A percentile compares a stretch with the other conserved stretches of the same genome.
These are phyloP conservation scores for Malus hybrid DNA, from an alignment of 331 rosid genomes.

Conservation along the genomic window DNA sequence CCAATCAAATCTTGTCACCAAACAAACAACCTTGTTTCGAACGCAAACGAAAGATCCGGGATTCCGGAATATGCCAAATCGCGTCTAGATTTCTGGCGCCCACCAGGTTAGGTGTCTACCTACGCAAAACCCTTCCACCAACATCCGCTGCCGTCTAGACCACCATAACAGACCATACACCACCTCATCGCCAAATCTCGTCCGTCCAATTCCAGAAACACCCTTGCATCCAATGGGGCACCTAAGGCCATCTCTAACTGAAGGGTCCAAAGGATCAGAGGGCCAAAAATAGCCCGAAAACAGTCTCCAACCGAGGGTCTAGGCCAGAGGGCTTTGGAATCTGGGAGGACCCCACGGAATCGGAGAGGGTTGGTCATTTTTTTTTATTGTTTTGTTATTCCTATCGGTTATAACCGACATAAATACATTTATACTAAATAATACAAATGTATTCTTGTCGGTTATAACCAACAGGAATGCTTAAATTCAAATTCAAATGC, in stretches of 20 bases:
- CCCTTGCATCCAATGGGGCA: background rate
- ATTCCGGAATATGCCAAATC: constrained; percentile 9
- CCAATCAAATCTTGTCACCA: background rate
- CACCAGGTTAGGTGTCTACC: constrained; percentile 16
- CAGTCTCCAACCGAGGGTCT: no score
- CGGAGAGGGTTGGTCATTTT: no score
- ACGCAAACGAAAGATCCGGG: background rate
- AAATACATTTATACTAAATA: no score
- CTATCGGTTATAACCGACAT: no score
- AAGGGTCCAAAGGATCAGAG: no score
- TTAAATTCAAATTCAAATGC: no score
- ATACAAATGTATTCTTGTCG: no score
- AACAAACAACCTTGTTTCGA: background rate
- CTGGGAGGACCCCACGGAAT: no score
- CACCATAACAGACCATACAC: background rate
- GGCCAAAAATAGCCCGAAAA: no score
- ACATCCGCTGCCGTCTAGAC: background rate
- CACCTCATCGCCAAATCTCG: background rate
- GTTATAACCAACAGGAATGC: no score
- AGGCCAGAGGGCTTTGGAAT: no score
- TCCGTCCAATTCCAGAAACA: background rate
- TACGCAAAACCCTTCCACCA: background rate
- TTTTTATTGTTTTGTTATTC: no score
- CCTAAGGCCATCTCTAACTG: background rate
- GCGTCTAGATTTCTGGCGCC: background rate